Conservation (phyloP, 2,329 filamentous ascomycete species). For the Xylaria sp. region DNA sequence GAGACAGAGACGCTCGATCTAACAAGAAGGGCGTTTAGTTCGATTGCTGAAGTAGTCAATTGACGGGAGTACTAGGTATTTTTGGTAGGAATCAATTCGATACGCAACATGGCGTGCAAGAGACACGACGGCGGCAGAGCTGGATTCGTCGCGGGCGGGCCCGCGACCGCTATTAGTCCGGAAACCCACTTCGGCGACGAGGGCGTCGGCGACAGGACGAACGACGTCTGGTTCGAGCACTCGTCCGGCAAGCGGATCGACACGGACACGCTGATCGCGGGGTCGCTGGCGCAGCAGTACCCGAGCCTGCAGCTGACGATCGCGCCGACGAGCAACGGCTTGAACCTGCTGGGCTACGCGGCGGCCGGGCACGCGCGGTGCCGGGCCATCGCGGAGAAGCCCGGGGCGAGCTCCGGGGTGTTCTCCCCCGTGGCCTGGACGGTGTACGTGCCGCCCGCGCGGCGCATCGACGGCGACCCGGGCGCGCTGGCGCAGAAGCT, state of each 20-base stretch:
- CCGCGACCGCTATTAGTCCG: background rate
- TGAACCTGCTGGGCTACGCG: constrained; percentile 57
- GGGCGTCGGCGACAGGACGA: constrained; percentile 35
- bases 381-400: constrained; percentile 42
- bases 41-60: background rate
- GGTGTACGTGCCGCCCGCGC: constrained; percentile 53
- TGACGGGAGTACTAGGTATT: background rate
- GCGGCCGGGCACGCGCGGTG: constrained; percentile 53
- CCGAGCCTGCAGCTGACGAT: constrained; percentile 56
- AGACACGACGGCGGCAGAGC: background rate
- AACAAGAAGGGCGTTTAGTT: background rate
- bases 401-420: constrained; percentile 53
- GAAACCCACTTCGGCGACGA: constrained; percentile 11
- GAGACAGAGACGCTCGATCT: background rate
- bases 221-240: constrained; percentile 54
- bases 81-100: background rate
- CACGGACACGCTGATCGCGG: constrained; percentile 56
- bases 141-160: background rate
- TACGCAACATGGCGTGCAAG: constrained; percentile 4
- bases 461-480: constrained; percentile 53
- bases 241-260: constrained; percentile 55
- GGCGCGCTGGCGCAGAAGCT: constrained; percentile 51
- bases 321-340: constrained; percentile 47
- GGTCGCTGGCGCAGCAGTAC: constrained; percentile 55
- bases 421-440: constrained; percentile 52